These are phyloP conservation scores for Oryza meridionalis DNA, from an alignment of 176 grass and related monocot genomes.

Conservation along the genomic window DNA sequence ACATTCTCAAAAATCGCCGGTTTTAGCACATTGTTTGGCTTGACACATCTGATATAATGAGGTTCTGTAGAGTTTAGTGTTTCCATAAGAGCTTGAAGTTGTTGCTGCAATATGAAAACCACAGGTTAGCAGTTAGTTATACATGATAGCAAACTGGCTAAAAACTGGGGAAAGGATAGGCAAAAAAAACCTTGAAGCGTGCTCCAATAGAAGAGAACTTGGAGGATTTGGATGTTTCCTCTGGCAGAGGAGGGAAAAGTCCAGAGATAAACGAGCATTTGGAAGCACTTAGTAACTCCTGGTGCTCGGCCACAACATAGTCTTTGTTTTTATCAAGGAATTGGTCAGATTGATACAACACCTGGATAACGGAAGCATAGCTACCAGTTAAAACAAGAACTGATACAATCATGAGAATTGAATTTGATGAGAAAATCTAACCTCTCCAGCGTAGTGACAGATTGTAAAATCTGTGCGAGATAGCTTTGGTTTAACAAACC, in stretches of 20 bases:
- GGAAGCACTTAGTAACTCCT: conserved; percentile 85
- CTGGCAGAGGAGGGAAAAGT: conserved; percentile 80
- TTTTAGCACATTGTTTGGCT: conserved; percentile 98
- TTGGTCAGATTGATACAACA: conserved; percentile 90
- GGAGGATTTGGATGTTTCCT: conserved; percentile 91
- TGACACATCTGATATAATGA: conserved; percentile 98
- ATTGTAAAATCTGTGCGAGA: conserved; percentile 97
- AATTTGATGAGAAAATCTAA: conserved; percentile 46
- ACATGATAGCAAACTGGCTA: conserved; percentile 15
- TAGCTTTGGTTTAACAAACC: conserved; percentile 92
- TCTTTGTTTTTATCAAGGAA: conserved; percentile 99
- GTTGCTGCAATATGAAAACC: conserved; percentile 65
- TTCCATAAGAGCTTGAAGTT: conserved; percentile 97
- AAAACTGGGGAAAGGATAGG: conserved; percentile 18
- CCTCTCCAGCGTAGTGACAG: conserved; percentile 92
- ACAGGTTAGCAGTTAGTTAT: conserved; percentile 13
- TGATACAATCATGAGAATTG: background rate
- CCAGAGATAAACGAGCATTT: conserved; percentile 92
- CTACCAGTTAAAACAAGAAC: conserved; percentile 29
- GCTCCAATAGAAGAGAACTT: conserved; percentile 97
- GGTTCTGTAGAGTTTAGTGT: conserved; percentile 98
- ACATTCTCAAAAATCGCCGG: conserved; percentile 94
- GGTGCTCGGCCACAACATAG: conserved; percentile 97
- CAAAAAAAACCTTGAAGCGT: conserved; percentile 77
- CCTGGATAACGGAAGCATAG: conserved; percentile 49